phyloP scores from a whole-genome alignment of 495 filamentous ascomycete genomes.

The Aspergillus sclerotiicarbonarius region DNA sequence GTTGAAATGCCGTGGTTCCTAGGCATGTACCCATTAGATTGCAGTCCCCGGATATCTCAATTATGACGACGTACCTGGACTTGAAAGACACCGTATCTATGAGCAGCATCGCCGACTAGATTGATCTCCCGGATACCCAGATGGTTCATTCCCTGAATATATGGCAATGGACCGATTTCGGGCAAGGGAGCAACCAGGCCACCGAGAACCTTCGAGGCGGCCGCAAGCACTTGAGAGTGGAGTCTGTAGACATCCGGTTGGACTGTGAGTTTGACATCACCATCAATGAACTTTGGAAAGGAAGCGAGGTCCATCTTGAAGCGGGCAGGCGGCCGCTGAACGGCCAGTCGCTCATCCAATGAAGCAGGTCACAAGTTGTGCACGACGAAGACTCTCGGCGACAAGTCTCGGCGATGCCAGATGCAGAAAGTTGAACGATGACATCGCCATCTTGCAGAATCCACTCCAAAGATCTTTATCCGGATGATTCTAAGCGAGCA shows the following conservation, averaged over 20 bases:
- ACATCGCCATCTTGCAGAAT: too few relatives aligned
- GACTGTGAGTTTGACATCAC: conserved; percentile 37
- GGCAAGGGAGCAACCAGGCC: background rate
- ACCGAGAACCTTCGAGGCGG: conserved; percentile 3
- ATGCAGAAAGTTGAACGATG: too few relatives aligned
- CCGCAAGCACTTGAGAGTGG: conserved; percentile 26
- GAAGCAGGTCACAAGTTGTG: too few relatives aligned
- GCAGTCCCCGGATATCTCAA: background rate
- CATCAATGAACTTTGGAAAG: conserved; percentile 34
- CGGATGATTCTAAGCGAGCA: too few relatives aligned
- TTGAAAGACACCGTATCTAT: conserved; percentile 16
- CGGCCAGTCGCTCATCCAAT: background rate
- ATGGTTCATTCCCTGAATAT: background rate
- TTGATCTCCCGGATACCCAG: conserved; percentile 5
- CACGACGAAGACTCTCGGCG: too few relatives aligned
- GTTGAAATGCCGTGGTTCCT: background rate
- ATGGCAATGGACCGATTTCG: background rate
- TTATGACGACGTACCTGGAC: conserved; percentile 7
- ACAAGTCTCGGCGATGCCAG: too few relatives aligned
- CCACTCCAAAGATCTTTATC: too few relatives aligned
- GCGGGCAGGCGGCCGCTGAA: background rate
- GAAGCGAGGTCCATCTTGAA: conserved; percentile 6
- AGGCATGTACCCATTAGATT: background rate
- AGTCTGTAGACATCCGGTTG: conserved; percentile 31
- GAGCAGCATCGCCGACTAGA: conserved; percentile 7